These are phyloP conservation scores for Cystobasidium onofrii DNA, from an alignment of 768 basidiomycete genomes.

Conservation along the genomic window DNA sequence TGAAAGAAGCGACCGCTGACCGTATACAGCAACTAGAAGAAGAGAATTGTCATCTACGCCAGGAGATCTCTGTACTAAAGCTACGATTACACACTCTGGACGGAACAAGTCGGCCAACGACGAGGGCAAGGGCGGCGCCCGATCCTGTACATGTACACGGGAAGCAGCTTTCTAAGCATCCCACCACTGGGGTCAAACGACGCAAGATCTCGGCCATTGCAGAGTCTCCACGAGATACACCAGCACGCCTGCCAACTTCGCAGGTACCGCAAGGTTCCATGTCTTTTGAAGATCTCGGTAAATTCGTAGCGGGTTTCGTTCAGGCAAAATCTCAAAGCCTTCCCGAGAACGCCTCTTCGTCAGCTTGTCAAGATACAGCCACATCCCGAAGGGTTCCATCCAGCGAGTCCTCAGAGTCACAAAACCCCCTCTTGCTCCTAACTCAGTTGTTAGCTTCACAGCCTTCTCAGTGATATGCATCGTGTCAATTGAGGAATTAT, in stretches of 20 bases:
- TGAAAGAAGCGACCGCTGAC: background rate
- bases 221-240: too few species aligned
- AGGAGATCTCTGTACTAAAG: background rate
- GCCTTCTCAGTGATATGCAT: background rate
- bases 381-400: background rate
- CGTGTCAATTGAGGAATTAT: background rate
- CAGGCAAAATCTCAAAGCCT: background rate
- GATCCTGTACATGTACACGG: background rate
- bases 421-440: background rate
- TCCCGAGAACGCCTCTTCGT: background rate
- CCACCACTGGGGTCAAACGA: too few species aligned
- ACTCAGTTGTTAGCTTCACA: background rate
- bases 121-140: background rate
- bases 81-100: background rate
- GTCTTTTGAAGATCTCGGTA: background rate
- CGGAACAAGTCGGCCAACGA: background rate
- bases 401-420: background rate
- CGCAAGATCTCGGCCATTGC: too few species aligned
- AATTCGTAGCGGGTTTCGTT: background rate
- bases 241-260: background rate
- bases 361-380: background rate
- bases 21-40: background rate
- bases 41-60: background rate
- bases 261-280: background rate
- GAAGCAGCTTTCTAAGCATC: background rate